Evolutionary conservation across 805 yeast species (phyloP).

Genomic region (Saccharomycopsis amapae): DNA sequence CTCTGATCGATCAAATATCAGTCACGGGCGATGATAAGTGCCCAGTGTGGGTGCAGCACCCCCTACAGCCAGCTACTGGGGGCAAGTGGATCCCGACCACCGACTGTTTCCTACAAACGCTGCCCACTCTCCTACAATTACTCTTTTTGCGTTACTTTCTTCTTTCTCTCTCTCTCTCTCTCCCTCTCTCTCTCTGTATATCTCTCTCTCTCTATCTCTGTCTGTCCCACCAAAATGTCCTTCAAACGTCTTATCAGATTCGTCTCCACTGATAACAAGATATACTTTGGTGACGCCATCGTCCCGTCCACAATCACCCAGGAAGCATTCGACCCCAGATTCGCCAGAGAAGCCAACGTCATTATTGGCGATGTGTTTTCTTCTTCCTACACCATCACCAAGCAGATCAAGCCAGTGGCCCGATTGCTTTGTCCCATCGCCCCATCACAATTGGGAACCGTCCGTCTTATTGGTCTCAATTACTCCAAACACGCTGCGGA

Average conservation of each 20-base stretch:
- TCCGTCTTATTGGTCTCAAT: slow-evolving; percentile 47
- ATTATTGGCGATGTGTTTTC: slow-evolving; percentile 43
- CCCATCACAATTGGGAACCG: slow-evolving; percentile 31
- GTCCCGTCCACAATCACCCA: slow-evolving; percentile 24
- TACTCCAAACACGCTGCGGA: slow-evolving; percentile 39
- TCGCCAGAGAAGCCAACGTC: slow-evolving; percentile 34
- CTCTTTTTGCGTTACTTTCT: no score
- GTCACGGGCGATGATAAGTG: no score
- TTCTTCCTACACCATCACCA: slow-evolving; percentile 32
- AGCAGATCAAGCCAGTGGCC: slow-evolving; percentile 29
- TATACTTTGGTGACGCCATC: slow-evolving; percentile 44
- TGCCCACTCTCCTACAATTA: no score
- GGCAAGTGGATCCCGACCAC: no score
- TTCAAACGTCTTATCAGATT: slow-evolving; percentile 36
- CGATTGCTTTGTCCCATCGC: slow-evolving; percentile 37
- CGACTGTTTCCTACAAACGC: no score
- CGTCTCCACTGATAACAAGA: slow-evolving; percentile 36
- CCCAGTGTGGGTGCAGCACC: no score
- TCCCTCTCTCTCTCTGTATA: no score
- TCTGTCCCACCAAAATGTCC: no score
- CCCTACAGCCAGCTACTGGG: no score
- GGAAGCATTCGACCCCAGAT: slow-evolving; percentile 30
- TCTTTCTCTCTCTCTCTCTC: no score
- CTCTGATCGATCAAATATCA: no score
- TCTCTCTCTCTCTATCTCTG: no score